phyloP scores from a whole-genome alignment of 2,329 filamentous ascomycete species.

The Aspergillus alliaceus region DNA sequence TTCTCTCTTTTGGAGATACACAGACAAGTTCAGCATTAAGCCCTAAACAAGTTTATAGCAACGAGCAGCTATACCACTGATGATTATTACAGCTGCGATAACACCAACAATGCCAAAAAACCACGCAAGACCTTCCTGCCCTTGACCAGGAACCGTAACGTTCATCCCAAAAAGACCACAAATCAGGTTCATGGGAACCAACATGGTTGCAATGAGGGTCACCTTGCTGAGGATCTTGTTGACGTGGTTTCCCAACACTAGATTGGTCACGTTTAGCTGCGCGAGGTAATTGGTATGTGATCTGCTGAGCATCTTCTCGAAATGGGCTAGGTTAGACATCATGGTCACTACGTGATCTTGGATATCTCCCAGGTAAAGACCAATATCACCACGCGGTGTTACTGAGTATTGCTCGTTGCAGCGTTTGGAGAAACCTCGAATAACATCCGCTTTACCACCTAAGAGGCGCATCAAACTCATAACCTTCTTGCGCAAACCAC shows the following conservation, averaged over 20 bases:
- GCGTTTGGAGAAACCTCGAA: constrained; percentile 95
- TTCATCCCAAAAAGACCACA: constrained; percentile 62
- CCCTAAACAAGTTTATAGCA: constrained; percentile 42
- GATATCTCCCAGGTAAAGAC: constrained; percentile 93
- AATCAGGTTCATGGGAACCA: constrained; percentile 94
- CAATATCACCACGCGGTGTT: constrained; percentile 93
- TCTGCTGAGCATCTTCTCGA: constrained; percentile 94
- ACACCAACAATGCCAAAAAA: constrained; percentile 52
- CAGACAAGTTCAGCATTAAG: neutral
- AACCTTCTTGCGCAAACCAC: constrained; percentile 87
- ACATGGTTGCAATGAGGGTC: constrained; percentile 86
- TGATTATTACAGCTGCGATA: constrained; percentile 43
- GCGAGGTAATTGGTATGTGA: constrained; percentile 96
- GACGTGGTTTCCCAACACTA: constrained; percentile 80
- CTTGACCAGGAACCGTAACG: constrained; percentile 46
- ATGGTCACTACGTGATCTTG: constrained; percentile 99
- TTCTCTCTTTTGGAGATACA: no score
- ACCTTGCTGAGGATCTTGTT: constrained; percentile 94
- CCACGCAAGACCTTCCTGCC: constrained; percentile 40
- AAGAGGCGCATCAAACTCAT: constrained; percentile 91
- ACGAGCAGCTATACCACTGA: constrained; percentile 40
- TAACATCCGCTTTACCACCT: constrained; percentile 96
- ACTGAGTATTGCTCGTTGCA: constrained; percentile 98
- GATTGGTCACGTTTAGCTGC: constrained; percentile 88
- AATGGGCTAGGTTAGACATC: constrained; percentile 94